These are phyloP conservation scores for Botryotinia globosa DNA, from an alignment of 2,329 filamentous ascomycete species.

Conservation along the genomic window DNA sequence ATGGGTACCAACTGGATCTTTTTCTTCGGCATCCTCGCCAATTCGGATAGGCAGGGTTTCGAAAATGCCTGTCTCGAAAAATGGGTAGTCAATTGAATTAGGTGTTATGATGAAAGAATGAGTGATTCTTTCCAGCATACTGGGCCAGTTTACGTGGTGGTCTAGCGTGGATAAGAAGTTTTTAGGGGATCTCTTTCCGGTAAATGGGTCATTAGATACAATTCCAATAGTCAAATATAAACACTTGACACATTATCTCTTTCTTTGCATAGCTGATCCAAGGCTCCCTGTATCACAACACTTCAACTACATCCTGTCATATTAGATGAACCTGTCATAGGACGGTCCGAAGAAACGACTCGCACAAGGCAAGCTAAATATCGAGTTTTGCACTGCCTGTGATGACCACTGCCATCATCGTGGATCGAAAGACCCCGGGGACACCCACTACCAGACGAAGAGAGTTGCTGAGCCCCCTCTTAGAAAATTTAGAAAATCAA, in stretches of 20 bases:
- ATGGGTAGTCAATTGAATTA: too few relatives aligned
- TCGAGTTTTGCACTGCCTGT: background rate
- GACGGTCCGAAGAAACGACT: background rate
- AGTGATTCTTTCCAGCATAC: background rate
- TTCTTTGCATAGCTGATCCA: background rate
- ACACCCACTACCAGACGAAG: background rate
- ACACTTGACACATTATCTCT: background rate
- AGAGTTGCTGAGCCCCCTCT: background rate
- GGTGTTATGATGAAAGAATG: background rate
- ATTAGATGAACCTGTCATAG: slow-evolving; percentile 5
- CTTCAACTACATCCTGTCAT: too few relatives aligned
- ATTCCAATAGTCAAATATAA: background rate
- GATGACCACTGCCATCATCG: background rate
- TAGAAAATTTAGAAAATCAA: background rate
- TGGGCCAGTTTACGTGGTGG: background rate
- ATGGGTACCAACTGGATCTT: background rate
- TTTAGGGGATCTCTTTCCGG: background rate
- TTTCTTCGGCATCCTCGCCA: background rate
- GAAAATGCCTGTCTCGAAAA: background rate
- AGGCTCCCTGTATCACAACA: background rate
- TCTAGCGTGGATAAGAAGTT: background rate
- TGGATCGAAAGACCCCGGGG: background rate
- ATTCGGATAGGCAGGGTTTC: background rate
- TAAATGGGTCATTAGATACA: background rate
- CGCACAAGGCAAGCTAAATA: background rate